phyloP scores from a whole-genome alignment of 345 rosid species.

The Populus tremula region DNA sequence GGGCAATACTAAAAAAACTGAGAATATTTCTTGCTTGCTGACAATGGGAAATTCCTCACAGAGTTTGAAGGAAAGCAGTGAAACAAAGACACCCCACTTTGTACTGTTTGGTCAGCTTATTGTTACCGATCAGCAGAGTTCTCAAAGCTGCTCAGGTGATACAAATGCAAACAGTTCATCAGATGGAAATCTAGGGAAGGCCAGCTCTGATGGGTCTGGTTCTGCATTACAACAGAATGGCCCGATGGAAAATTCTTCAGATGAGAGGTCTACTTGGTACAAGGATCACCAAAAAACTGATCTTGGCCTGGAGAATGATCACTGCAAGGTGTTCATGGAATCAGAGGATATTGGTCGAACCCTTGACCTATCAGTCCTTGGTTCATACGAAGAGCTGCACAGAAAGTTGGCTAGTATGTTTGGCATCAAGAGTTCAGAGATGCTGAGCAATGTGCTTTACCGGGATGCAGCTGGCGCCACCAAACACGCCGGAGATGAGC shows the following conservation, averaged over 20 bases:
- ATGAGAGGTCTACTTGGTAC: conserved; percentile 61
- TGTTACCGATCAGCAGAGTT: conserved; percentile 54
- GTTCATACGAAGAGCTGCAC: conserved; percentile 75
- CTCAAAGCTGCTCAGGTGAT: conserved; percentile 64
- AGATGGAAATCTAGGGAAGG: conserved; percentile 50
- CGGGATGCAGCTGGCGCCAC: conserved; percentile 56
- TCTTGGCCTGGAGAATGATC: conserved; percentile 52
- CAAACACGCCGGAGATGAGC: conserved; percentile 74
- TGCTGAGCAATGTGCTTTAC: conserved; percentile 68
- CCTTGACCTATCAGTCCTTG: conserved; percentile 62
- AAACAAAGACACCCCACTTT: conserved; percentile 60
- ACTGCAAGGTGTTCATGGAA: conserved; percentile 87
- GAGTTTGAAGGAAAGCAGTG: conserved; percentile 38
- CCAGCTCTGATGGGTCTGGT: conserved; percentile 57
- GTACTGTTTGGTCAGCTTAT: conserved; percentile 83
- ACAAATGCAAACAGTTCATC: conserved; percentile 47
- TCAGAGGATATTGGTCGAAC: conserved; percentile 83
- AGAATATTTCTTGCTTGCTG: conserved; percentile 55
- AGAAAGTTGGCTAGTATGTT: conserved; percentile 70
- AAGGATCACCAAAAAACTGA: conserved; percentile 42
- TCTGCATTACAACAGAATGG: conserved; percentile 44
- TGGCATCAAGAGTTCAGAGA: conserved; percentile 61
- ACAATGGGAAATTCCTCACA: conserved; percentile 54
- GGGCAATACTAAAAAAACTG: conserved; percentile 27
- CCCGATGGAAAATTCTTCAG: conserved; percentile 52